Evolutionary conservation across 169 alveolate species (phyloP), one percentile per base, ranked within the genome.

Genomic region (Eimeria sp.): DNA sequence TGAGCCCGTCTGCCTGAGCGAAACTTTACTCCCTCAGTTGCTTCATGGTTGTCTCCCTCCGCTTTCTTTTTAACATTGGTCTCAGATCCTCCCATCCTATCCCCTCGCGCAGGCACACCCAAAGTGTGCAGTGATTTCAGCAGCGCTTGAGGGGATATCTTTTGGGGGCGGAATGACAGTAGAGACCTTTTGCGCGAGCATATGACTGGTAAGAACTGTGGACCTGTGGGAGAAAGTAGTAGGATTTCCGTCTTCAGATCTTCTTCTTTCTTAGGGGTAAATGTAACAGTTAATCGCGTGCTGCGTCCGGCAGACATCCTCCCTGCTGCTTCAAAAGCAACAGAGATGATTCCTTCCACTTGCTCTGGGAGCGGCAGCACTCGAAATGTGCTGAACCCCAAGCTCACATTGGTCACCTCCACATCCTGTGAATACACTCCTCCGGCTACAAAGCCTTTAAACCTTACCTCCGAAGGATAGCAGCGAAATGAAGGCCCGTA

Each of bases 361-460:
- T 93, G 94, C 76, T 93, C 96, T 20, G 96, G 94, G 61, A 93
- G 78, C n/a, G 96, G 96, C 25, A 45, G 75, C 34, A 93, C 73
- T 14, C 96, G 94, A 54, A 93, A 93, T 25, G 96, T 93, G 94
- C 90, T 93, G 94, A 93, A 93, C 4, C 94, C 89, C 82, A 93
- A 13, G 94, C 96, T 93, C 51, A 93, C 87, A 70, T 93, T 93
- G 76, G 96, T 93, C 57, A 93, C 80, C 61, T 83, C 93, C 40
- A 93, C 88, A 25, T 61, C 65, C 65, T 83, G 65, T 43, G 75
- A 65, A 76, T 93, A 93, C 49, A 72, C 78, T 9, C 78, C 45
- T 40, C 80, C 94, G 25, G 82, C 61, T 34, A 82, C 96, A 67
- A 93, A 93, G 27, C 40, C 91, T 47, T 93, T 89, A 67, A 93